Conservation (phyloP, 306 rosid genomes). For the Psophocarpus tetragonolobus region DNA sequence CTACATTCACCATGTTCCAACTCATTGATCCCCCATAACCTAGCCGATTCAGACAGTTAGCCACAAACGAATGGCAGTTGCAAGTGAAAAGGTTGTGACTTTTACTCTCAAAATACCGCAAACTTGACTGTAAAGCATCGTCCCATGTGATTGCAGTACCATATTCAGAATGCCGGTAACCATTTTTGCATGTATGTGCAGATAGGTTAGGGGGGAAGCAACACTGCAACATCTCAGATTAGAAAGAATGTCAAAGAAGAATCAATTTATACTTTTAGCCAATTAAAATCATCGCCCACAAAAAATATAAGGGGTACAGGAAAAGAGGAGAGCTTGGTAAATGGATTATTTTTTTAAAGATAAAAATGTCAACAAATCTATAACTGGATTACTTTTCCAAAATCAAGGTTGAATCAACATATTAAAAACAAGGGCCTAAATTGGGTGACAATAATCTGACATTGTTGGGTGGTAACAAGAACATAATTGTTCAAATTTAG, state of each 20-base stretch:
- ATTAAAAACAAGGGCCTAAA: slow-evolving; percentile 21
- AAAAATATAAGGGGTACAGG: neutral
- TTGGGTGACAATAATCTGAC: neutral
- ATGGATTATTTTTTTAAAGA: neutral
- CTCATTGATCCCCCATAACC: slow-evolving; percentile 75
- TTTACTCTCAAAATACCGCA: slow-evolving; percentile 59
- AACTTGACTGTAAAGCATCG: slow-evolving; percentile 65
- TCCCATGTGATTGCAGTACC: slow-evolving; percentile 91
- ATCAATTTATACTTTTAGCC: slow-evolving; percentile 13
- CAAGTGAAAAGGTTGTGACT: slow-evolving; percentile 90
- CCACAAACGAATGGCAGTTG: slow-evolving; percentile 79
- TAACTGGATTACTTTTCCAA: neutral
- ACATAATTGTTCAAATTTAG: slow-evolving; percentile 17
- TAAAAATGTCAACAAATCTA: neutral
- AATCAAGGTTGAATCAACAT: neutral
- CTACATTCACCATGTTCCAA: slow-evolving; percentile 92
- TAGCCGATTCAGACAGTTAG: slow-evolving; percentile 75
- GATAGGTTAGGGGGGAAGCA: slow-evolving; percentile 76
- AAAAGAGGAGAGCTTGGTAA: slow-evolving; percentile 6
- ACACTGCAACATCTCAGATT: slow-evolving; percentile 62
- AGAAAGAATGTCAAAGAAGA: slow-evolving; percentile 29
- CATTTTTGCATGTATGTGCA: slow-evolving; percentile 70
- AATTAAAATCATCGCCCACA: neutral
- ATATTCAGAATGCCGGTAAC: slow-evolving; percentile 64
- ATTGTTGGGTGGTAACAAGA: neutral